Base-by-base conservation (phyloP, 2,329 filamentous ascomycete genomes). In the Pestalotiopsis fici region DNA sequence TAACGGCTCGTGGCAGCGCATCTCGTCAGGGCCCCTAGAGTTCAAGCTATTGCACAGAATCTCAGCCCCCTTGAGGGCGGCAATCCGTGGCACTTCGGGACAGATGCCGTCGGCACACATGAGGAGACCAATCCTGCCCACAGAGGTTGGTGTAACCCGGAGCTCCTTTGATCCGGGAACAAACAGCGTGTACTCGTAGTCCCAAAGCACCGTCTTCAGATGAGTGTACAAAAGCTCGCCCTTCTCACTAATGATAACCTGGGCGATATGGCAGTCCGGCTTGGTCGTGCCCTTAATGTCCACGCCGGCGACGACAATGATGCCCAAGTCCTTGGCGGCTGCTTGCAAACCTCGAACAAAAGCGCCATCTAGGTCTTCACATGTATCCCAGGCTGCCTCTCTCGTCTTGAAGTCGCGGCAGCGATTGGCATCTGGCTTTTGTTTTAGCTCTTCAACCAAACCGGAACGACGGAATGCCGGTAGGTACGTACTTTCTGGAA, bases 101-200 rank as follows among this genome's bases (percentile, higher is more conserved):
- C 60, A 63, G 11, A 63, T 63, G 3, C 60, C 60, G 25, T 63
- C 60, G 5, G 60, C 60, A 47, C 35, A 63, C 60, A 63, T 63
- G 28, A 63, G 37, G 6, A 63, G 35, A 21, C 60, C 60, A 28
- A 63, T 43, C 25, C 50, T 63, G 21, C 31, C 59, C 18, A 61
- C 18, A 13, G 35, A 63, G 3, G 60, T 63, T 1, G 35, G 60
- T 12, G n/a, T 47, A 4, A 63, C 35, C 35, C 50, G 28, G 3
- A 63, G 60, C 25, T 63, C 60, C 37, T 63, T 63, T 3, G 35
- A 63, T 4, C 60, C 60, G 2, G 60, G 59, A 28, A 63, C 37
- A 13, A 63, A 63, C 7, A 63, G 37, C 6, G 60, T 63, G 18
- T 50, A 50, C 21, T 47, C 35, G 27, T 63, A 50, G 21, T 63